Base-by-base conservation (phyloP, 805 yeast species). In the Starmerella gropengiesseri region DNA sequence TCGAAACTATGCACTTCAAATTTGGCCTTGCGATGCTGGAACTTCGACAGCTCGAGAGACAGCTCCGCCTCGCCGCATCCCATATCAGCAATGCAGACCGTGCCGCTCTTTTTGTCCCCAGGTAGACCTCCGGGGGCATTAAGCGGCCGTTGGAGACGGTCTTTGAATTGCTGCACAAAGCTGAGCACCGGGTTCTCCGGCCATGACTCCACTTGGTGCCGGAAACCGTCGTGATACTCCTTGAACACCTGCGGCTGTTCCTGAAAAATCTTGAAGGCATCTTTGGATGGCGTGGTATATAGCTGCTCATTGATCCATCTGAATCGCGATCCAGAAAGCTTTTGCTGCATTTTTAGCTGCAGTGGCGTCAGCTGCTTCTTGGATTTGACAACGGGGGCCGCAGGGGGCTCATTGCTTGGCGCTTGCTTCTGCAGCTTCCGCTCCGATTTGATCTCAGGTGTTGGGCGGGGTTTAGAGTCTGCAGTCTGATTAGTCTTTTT, bases 51-150 rank as follows among this genome's bases (percentile, higher is more conserved):
- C 47, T 56, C 55, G 39, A 83, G 70, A 53, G 85, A 82, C 36
- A 91, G 70, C 54, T 82, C 81, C 0, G 97, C 98, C 62, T 91
- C 98, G 43, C 98, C 99, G 61, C 98, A 91, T 9, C 98, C 99
- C 97, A 91, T 89, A 64, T 91, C 98, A 0, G 97, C 96, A 46
- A 91, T 73, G 3, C 81, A 85, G 28, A 89, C 77, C 46, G 71
- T 70, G 43, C 75, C 75, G 11, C 31, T 35, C 37, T 62, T 63
- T n/a, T 64, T 60, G 33, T 55, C 59, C 35, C 69, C 73, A 1
- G 95, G 95, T 43, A 87, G 69, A 2, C 96, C 97, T 50, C 97
- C 97, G 4, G 97, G 97, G 0, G 96, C 94, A 60, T 81, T 84
- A 4, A 86, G 75, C n/a, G 79, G 77, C 55, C 71, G 79, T 11